phyloP scores from a whole-genome alignment of 257 asterid species.

The Solanum sejunctum region DNA sequence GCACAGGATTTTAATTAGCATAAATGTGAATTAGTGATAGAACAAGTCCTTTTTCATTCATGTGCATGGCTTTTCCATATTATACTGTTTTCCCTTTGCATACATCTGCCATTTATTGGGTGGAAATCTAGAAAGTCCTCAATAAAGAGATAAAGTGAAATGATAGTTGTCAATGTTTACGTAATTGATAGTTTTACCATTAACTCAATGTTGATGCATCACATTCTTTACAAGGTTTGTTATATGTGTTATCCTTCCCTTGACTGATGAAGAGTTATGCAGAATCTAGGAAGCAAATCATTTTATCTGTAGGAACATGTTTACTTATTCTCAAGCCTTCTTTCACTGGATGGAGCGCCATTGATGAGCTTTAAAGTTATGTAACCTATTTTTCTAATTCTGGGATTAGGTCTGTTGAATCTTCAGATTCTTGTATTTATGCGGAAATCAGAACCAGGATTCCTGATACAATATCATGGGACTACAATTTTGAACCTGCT shows the following conservation, averaged over 20 bases:
- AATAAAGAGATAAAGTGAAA: neutral
- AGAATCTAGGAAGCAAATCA: neutral
- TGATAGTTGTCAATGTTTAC: neutral
- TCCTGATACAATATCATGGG: slow-evolving; percentile 96
- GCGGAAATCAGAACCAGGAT: slow-evolving; percentile 90
- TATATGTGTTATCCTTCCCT: neutral
- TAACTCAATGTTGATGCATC: neutral
- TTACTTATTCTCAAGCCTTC: neutral
- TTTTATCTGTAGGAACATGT: neutral
- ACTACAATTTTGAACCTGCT: slow-evolving; percentile 90
- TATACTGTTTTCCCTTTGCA: neutral
- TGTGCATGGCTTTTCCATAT: neutral
- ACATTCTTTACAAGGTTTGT: neutral
- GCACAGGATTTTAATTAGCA: neutral
- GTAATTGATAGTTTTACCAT: neutral
- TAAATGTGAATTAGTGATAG: neutral
- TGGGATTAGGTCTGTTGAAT: slow-evolving; percentile 64
- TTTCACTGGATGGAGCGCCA: neutral
- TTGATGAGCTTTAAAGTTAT: neutral
- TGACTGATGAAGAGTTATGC: neutral
- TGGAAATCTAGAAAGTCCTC: neutral
- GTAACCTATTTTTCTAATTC: neutral
- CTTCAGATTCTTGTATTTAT: slow-evolving; percentile 65
- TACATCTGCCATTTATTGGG: neutral
- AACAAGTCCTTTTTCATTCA: neutral